A percentile compares a stretch with the other conserved stretches of the same genome.
phyloP scores from a whole-genome alignment of 352 stramenopile species.

The Peronospora farinosa region DNA sequence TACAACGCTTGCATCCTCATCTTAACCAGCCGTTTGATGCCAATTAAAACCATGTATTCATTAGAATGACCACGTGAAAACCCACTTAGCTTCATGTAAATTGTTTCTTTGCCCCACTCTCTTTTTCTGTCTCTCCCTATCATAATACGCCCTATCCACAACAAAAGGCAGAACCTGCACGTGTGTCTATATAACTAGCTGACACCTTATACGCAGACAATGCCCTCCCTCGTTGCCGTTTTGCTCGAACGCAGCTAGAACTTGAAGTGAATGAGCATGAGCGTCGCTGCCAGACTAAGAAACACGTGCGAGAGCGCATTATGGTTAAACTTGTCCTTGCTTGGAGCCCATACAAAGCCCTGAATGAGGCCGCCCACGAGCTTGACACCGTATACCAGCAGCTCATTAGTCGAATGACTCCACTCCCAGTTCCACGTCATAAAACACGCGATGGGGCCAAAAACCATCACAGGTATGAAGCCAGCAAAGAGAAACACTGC shows the following conservation, averaged over 20 bases:
- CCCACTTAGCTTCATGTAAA: constrained; percentile 17
- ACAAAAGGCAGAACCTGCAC: neutral
- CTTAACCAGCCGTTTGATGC: no score
- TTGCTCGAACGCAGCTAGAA: constrained; percentile 29
- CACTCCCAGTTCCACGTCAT: constrained; percentile 79
- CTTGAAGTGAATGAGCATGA: constrained; percentile 80
- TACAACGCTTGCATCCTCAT: no score
- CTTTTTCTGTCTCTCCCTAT: constrained; percentile 18
- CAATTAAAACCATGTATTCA: constrained; percentile 7
- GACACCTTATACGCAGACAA: constrained; percentile 5
- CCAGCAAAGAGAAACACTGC: constrained; percentile 75
- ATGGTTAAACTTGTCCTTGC: constrained; percentile 85
- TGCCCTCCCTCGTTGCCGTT: neutral
- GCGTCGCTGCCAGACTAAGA: constrained; percentile 72
- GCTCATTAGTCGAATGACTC: constrained; percentile 71
- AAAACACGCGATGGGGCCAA: constrained; percentile 62
- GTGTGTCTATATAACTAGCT: constrained; percentile 1
- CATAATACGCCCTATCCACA: constrained; percentile 1
- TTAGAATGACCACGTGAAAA: constrained; percentile 20
- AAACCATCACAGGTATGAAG: constrained; percentile 78
- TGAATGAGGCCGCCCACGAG: constrained; percentile 73
- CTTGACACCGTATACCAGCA: constrained; percentile 79
- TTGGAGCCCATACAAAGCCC: constrained; percentile 72
- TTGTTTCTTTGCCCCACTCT: constrained; percentile 13
- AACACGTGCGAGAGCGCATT: constrained; percentile 84